Percentiles rank a stretch among this genome's conserved stretches.
These are phyloP conservation scores for Fusarium neocosmosporiellum DNA, from an alignment of 2,329 filamentous ascomycete genomes.

Conservation along the genomic window DNA sequence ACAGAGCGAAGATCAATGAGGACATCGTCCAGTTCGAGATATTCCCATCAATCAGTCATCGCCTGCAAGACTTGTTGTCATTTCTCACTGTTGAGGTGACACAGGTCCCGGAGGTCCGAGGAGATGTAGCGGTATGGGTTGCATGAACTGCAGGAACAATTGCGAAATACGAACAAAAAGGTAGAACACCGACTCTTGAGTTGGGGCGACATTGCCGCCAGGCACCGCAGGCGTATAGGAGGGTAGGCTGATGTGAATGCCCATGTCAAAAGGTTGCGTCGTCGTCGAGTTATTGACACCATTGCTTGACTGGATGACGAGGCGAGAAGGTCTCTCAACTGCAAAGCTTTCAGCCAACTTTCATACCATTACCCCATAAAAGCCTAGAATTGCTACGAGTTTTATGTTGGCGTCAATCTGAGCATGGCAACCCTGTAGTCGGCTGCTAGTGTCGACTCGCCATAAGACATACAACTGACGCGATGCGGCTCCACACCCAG, in stretches of 20 bases:
- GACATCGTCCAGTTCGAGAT: neutral
- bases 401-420: neutral
- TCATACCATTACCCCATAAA: neutral
- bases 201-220: neutral
- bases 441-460: constrained; percentile 9
- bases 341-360: neutral
- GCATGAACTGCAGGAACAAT: constrained; percentile 9
- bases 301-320: neutral
- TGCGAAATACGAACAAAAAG: neutral
- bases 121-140: neutral
- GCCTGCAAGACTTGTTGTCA: neutral
- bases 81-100: neutral
- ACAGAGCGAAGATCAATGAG: neutral
- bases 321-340: neutral
- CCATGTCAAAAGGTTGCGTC: neutral
- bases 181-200: neutral
- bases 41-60: neutral
- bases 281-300: neutral
- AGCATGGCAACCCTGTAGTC: neutral
- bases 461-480: constrained; percentile 15
- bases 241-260: neutral
- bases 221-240: neutral
- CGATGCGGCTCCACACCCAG: constrained; percentile 7
- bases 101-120: neutral
- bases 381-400: constrained; percentile 3